Conservation (phyloP, 148 eudicot species). For the Arctostaphylos glauca region DNA sequence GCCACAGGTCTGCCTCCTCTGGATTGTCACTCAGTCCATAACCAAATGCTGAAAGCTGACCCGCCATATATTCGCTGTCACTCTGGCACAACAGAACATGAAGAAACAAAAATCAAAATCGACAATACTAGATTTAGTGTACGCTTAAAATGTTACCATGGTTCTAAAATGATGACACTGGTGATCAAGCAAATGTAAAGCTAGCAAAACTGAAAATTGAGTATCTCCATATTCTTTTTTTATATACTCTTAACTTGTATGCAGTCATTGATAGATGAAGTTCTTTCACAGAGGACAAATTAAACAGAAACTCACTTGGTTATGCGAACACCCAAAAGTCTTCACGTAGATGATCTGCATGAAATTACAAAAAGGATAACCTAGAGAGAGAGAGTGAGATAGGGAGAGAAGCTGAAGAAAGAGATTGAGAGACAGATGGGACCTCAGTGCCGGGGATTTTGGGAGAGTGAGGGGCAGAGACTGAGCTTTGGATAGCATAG, state of each 20-base stretch:
- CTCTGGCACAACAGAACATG: constrained; percentile 47
- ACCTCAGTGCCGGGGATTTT: constrained; percentile 96
- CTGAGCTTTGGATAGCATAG: constrained; percentile 39
- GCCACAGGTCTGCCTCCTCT: constrained; percentile 92
- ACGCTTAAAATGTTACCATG: neutral
- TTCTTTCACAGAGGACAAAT: neutral
- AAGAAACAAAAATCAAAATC: neutral
- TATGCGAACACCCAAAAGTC: constrained; percentile 97
- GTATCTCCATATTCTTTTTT: neutral
- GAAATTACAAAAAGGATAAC: neutral
- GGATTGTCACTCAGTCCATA: constrained; percentile 68
- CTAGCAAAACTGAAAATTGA: neutral
- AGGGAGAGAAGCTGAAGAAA: neutral
- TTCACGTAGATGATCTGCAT: constrained; percentile 82
- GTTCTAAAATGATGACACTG: neutral
- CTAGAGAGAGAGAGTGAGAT: neutral
- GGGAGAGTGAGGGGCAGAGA: constrained; percentile 36
- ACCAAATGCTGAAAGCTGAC: constrained; percentile 96
- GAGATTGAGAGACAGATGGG: neutral
- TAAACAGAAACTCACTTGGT: constrained; percentile 51
- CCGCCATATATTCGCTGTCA: constrained; percentile 99
- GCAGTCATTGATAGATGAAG: neutral
- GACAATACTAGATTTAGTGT: neutral
- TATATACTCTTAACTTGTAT: neutral
- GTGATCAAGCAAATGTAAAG: neutral